Conservation (phyloP, 2,329 filamentous ascomycete species). For the Xylaria sp. region DNA sequence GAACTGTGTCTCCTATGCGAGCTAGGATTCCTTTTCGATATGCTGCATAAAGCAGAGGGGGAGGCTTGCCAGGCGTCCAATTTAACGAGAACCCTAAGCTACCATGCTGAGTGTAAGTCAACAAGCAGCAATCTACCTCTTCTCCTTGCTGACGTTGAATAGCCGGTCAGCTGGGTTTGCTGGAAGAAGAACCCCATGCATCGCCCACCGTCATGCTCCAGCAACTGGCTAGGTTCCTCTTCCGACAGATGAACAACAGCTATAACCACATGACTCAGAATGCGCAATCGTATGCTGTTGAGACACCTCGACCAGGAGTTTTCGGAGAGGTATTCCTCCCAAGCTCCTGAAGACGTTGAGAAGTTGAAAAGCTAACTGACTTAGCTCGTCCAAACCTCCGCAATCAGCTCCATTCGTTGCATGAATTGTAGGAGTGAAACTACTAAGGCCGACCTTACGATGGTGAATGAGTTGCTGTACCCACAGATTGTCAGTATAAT, state of each 20-base stretch:
- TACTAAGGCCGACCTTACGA: conserved; percentile 74
- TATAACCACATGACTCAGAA: conserved; percentile 67
- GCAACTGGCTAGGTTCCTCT: conserved; percentile 79
- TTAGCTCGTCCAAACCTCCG: conserved; percentile 67
- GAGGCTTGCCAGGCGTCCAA: conserved; percentile 97
- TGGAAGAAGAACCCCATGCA: conserved; percentile 80
- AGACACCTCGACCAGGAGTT: conserved; percentile 20
- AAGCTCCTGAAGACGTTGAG: neutral
- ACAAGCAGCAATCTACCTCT: neutral
- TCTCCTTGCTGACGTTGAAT: conserved; percentile 27
- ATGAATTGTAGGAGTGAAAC: conserved; percentile 87
- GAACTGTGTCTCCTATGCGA: conserved; percentile 91
- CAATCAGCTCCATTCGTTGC: conserved; percentile 76
- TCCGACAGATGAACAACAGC: conserved; percentile 79
- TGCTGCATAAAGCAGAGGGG: conserved; percentile 94
- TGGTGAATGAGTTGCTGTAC: conserved; percentile 86
- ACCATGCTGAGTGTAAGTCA: conserved; percentile 72
- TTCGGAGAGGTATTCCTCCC: conserved; percentile 66
- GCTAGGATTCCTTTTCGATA: conserved; percentile 93
- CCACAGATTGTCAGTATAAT: conserved; percentile 53
- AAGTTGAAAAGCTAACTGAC: conserved; percentile 26
- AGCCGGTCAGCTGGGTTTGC: conserved; percentile 74
- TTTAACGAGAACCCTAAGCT: conserved; percentile 85
- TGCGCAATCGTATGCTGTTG: conserved; percentile 48
- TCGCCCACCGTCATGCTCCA: conserved; percentile 83